Base-by-base conservation (phyloP, 2,329 filamentous ascomycete species). In the Fusarium annulatum region DNA sequence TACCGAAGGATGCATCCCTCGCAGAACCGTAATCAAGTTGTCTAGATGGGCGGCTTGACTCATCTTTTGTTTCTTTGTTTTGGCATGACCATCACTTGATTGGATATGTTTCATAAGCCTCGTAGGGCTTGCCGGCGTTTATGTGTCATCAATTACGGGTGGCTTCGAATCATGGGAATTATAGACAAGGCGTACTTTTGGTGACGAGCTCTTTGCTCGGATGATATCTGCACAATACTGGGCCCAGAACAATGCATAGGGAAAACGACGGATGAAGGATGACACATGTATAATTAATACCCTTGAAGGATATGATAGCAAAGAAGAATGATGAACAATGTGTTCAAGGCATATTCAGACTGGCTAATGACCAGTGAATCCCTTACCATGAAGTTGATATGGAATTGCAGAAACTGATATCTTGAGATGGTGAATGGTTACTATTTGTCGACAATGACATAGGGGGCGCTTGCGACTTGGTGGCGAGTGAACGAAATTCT, bases 251-350 rank as follows among this genome's bases (percentile, higher is more conserved):
- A 66, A 45, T 57, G 59, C 55, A 43, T 21, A 63, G 49, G 42
- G 46, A 52, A 68, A 48, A 59, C 30, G 49, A 62, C 43, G 57
- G 66, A 67, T 39, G 49, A 63, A 61, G 49, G 43, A 71, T 55
- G 60, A 69, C 61, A 61, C 39, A 70, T 77, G 75, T 77, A 77
- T 34, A 68, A 67, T 67, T 74, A 74, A 77, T 78, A 77, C 72
- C 76, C 72, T 58, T 56, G 56, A 60, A 74, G 68, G 43, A 68
- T 64, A 66, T 55, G 66, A 66, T 55, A 57, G 28, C 36, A 28
- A 48, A 63, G 65, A 48, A 63, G 38, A 19, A 64, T 52, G 52
- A 61, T 55, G 36, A 62, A 41, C 57, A 33, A 57, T 23, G 49
- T 49, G 61, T 42, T 28, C 23, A n/a, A 28, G 14, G 34, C n/a